Evolutionary conservation across 192 early-diverging fungal species (phyloP).

Genomic region (Coemansia sp.): DNA sequence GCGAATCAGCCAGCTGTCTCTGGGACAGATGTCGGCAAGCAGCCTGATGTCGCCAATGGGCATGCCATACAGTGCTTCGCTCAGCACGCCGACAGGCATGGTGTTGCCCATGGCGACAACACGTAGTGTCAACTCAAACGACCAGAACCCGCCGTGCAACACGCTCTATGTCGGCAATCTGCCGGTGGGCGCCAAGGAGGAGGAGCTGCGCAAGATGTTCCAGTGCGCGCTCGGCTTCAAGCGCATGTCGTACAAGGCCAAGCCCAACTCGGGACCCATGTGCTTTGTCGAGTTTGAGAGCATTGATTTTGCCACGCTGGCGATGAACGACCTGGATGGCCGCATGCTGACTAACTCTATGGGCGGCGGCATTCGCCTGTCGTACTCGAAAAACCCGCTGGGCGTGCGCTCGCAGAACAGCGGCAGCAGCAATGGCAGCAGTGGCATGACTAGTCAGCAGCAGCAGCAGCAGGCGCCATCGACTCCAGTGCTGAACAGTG

Average conservation of each 20-base stretch:
- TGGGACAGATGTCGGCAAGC: constrained; percentile 36
- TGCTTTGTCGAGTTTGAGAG: constrained; percentile 99
- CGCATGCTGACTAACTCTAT: constrained; percentile 78
- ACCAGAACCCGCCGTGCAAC: constrained; percentile 99
- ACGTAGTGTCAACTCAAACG: constrained; percentile 59
- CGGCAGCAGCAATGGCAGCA: too few relatives aligned
- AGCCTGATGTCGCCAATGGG: constrained; percentile 41
- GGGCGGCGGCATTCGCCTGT: constrained; percentile 92
- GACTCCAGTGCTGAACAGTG: constrained; percentile 20
- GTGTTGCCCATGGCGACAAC: constrained; percentile 49
- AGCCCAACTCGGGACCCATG: constrained; percentile 90
- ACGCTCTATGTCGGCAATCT: constrained; percentile 99
- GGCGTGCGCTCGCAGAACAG: constrained; percentile 70
- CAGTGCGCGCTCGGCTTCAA: constrained; percentile 80
- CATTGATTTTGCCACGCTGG: constrained; percentile 85
- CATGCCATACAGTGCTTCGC: constrained; percentile 33
- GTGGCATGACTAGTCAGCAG: too few relatives aligned
- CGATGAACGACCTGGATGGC: constrained; percentile 83
- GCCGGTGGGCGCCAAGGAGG: constrained; percentile 81
- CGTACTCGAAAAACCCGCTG: constrained; percentile 95
- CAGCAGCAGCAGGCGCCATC: too few relatives aligned
- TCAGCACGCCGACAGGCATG: constrained; percentile 35
- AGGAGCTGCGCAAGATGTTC: constrained; percentile 85
- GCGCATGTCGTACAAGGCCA: constrained; percentile 80
- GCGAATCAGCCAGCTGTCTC: constrained; percentile 37